Conservation (phyloP, 2,329 filamentous ascomycete species). For the Myotisia sp. region DNA sequence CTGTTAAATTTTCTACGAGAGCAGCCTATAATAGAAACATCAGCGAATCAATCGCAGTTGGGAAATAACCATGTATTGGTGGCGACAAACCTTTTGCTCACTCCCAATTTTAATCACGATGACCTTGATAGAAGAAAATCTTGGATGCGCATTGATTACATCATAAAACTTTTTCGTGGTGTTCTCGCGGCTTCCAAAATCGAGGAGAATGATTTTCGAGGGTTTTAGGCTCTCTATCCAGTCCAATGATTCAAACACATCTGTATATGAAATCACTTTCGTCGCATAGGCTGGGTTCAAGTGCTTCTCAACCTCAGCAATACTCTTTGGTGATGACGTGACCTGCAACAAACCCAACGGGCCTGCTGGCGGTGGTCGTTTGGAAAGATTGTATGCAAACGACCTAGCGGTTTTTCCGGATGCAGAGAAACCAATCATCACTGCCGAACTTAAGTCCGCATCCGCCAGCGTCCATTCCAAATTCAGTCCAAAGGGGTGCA, state of each 20-base stretch:
- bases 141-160: background rate
- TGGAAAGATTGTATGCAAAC: background rate
- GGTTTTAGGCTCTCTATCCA: background rate
- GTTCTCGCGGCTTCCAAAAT: background rate
- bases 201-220: background rate
- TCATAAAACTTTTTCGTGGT: background rate
- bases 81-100: background rate
- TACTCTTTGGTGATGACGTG: background rate
- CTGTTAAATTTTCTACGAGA: too few species aligned
- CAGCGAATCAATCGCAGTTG: too few species aligned
- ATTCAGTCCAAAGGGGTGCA: background rate
- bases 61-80: too few species aligned
- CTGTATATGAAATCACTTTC: background rate
- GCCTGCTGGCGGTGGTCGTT: background rate
- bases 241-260: background rate
- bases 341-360: background rate
- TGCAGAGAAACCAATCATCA: background rate
- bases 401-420: background rate
- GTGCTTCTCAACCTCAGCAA: background rate
- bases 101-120: background rate
- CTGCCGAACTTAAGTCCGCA: background rate
- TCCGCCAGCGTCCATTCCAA: background rate
- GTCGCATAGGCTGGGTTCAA: background rate
- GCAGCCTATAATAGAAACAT: too few species aligned
- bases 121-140: background rate